Evolutionary conservation across 805 yeast species (phyloP).

Genomic region (Komagataella pseudopastoris): DNA sequence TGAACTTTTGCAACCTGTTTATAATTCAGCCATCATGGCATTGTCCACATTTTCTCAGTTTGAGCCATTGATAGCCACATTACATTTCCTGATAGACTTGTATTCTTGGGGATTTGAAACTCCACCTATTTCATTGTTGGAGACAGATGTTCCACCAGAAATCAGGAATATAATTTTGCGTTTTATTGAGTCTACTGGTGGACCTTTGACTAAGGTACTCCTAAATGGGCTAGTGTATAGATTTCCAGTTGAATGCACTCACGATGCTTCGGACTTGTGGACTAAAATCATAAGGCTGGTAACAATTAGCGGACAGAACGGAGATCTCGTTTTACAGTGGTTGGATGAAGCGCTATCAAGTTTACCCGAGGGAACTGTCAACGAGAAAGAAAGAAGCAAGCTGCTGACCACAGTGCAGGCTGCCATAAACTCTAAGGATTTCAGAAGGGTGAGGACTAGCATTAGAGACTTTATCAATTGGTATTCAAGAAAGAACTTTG

Average conservation of each 20-base stretch:
- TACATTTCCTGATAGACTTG: slow-evolving; percentile 73
- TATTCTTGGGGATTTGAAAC: slow-evolving; percentile 72
- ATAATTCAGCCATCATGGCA: slow-evolving; percentile 45
- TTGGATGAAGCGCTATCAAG: slow-evolving; percentile 36
- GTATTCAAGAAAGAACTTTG: slow-evolving; percentile 67
- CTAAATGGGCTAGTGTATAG: slow-evolving; percentile 57
- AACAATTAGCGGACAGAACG: slow-evolving; percentile 26
- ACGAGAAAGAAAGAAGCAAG: slow-evolving; percentile 54
- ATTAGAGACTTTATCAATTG: slow-evolving; percentile 70
- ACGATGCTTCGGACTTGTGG: slow-evolving; percentile 65
- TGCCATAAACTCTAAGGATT: slow-evolving; percentile 57
- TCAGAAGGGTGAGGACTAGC: slow-evolving; percentile 56
- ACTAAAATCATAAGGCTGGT: slow-evolving; percentile 44
- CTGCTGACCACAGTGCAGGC: slow-evolving; percentile 40
- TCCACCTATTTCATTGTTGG: slow-evolving; percentile 66
- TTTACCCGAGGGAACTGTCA: slow-evolving; percentile 52
- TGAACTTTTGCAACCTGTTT: slow-evolving; percentile 34
- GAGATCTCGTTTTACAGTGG: slow-evolving; percentile 40
- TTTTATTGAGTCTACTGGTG: slow-evolving; percentile 42
- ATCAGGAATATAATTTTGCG: slow-evolving; percentile 35
- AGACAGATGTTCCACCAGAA: slow-evolving; percentile 33
- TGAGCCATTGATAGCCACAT: slow-evolving; percentile 55
- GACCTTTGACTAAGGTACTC: slow-evolving; percentile 34
- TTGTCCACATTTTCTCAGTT: slow-evolving; percentile 42
- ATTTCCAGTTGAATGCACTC: slow-evolving; percentile 55